Percentiles rank a stretch among this genome's conserved stretches.
phyloP scores from a whole-genome alignment of 495 filamentous ascomycete genomes.

The Pseudomonodictys pantanalensis region DNA sequence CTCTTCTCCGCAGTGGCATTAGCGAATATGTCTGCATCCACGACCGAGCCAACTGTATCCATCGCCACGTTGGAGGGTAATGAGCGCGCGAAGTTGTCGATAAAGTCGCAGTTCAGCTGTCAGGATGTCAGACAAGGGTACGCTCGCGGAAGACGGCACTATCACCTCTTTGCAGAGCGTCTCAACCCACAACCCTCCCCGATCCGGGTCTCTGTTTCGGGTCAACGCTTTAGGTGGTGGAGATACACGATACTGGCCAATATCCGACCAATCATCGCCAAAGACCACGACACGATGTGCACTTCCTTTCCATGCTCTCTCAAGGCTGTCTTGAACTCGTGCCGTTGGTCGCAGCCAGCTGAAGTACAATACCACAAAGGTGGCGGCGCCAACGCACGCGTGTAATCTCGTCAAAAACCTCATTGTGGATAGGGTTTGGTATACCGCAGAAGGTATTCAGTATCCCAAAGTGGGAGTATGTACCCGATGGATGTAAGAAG shows the following conservation, averaged over 20 bases:
- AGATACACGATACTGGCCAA: conserved; percentile 24
- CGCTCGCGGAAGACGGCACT: background rate
- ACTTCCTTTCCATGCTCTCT: conserved; percentile 23
- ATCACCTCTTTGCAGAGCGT: conserved; percentile 27
- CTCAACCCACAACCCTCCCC: conserved; percentile 26
- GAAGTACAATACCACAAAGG: conserved; percentile 15
- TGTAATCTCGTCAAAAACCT: conserved; percentile 23
- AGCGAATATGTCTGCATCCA: conserved; percentile 18
- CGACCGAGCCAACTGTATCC: conserved; percentile 13
- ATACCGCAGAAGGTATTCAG: background rate
- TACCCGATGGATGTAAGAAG: background rate
- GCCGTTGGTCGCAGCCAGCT: conserved; percentile 16
- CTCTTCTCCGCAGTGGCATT: conserved; percentile 22
- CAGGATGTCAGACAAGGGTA: background rate
- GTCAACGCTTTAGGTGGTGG: conserved; percentile 17
- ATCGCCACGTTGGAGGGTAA: conserved; percentile 6
- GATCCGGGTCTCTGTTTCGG: conserved; percentile 20
- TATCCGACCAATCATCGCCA: conserved; percentile 33
- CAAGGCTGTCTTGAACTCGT: conserved; percentile 17
- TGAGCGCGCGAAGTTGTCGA: conserved; percentile 31
- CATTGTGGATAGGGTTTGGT: conserved; percentile 8
- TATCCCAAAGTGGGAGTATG: background rate
- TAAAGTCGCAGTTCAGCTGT: conserved; percentile 24
- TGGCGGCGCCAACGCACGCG: background rate
- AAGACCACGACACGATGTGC: conserved; percentile 30